These are phyloP conservation scores for Zygosaccharomyces sapae DNA, from an alignment of 1,139 yeast genomes.

Conservation along the genomic window DNA sequence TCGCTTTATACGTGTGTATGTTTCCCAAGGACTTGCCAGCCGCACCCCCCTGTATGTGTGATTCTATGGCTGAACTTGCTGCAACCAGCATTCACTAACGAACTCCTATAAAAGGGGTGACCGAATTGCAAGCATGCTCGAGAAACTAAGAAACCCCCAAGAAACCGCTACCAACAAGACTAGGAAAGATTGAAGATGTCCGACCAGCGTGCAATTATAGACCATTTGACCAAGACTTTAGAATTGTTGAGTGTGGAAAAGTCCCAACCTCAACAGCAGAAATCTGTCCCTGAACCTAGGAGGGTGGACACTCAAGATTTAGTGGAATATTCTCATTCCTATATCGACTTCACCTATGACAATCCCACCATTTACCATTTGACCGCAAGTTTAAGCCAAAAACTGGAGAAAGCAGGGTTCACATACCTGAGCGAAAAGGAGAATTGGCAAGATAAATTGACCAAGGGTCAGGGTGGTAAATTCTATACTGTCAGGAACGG, in stretches of 20 bases:
- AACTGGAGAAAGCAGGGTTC: conserved; percentile 50
- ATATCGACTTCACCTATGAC: conserved; percentile 54
- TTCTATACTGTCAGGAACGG: conserved; percentile 58
- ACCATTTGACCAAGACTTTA: conserved; percentile 30
- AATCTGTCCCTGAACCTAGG: background rate
- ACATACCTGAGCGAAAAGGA: conserved; percentile 49
- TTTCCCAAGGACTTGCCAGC: background rate
- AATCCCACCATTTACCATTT: conserved; percentile 65
- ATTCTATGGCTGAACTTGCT: conserved; percentile 3
- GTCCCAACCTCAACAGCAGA: conserved; percentile 7
- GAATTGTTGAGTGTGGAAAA: conserved; percentile 23
- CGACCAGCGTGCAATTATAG: conserved; percentile 25
- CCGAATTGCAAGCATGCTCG: background rate
- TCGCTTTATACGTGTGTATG: conserved; percentile 1
- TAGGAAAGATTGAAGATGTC: conserved; percentile 12
- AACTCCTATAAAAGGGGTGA: conserved; percentile 3
- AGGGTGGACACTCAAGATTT: conserved; percentile 24
- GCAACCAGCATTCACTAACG: conserved; percentile 2
- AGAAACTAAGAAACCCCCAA: background rate
- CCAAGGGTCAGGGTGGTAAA: conserved; percentile 37
- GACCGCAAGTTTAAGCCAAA: conserved; percentile 42
- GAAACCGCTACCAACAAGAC: background rate
- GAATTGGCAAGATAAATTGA: conserved; percentile 40
- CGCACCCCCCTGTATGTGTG: background rate
- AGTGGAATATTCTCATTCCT: conserved; percentile 45